Conservation (phyloP, 31 red algal species). For the Asparagopsis taxiformis region DNA sequence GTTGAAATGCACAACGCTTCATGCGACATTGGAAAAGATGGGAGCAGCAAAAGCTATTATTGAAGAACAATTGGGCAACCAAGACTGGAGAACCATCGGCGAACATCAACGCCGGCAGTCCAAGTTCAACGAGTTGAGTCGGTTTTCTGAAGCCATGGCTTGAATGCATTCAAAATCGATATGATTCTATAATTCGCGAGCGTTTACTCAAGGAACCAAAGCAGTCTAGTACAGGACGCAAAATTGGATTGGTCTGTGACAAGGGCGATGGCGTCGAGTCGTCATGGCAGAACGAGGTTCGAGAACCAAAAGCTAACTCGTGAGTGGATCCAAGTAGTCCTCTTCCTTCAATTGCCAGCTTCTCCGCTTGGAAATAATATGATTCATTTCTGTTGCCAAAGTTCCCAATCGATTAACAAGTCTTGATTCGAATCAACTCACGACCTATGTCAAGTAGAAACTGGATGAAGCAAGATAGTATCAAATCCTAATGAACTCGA, state of each 20-base stretch:
- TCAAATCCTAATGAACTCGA: too few species aligned
- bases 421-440: too few species aligned
- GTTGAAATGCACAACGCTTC: conserved; percentile 36
- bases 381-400: too few species aligned
- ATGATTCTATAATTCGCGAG: conserved; percentile 5
- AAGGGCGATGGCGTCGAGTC: background rate
- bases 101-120: conserved; percentile 30
- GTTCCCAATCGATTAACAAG: too few species aligned
- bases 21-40: conserved; percentile 50
- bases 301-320: too few species aligned
- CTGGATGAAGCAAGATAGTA: too few species aligned
- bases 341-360: too few species aligned
- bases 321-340: too few species aligned
- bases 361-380: too few species aligned
- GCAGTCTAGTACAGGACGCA: conserved; percentile 11
- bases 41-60: conserved; percentile 46
- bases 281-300: background rate
- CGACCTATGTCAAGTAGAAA: too few species aligned
- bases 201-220: conserved; percentile 21
- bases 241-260: conserved; percentile 31
- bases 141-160: conserved; percentile 45
- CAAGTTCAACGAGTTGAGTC: conserved; percentile 32
- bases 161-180: conserved; percentile 15
- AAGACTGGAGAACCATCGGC: conserved; percentile 38
- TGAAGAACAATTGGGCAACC: conserved; percentile 9